phyloP scores from a whole-genome alignment of 139 green algal species.

The Chlorella sp. region DNA sequence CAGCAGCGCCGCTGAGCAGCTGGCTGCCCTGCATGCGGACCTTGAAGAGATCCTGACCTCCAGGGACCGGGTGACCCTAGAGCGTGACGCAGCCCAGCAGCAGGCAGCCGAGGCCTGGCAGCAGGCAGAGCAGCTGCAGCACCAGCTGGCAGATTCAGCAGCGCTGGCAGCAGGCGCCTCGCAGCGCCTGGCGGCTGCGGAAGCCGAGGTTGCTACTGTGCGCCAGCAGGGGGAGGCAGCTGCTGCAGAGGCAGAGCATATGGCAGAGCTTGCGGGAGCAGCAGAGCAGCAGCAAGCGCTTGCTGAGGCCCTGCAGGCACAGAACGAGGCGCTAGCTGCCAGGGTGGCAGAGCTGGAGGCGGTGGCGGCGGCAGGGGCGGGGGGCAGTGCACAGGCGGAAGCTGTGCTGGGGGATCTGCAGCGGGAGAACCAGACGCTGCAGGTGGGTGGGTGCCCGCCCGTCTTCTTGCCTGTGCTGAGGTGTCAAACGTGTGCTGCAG shows the following conservation, averaged over 20 bases:
- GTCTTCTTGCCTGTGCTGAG: too few relatives aligned
- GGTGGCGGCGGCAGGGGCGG: background rate
- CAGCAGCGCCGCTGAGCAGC: background rate
- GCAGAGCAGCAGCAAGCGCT: conserved; percentile 22
- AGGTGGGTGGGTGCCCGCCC: background rate
- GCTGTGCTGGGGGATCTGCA: conserved; percentile 17
- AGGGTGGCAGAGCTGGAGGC: conserved; percentile 21
- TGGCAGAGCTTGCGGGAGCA: background rate
- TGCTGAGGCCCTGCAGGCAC: conserved; percentile 30
- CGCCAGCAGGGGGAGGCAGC: background rate
- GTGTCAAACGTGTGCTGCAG: too few relatives aligned
- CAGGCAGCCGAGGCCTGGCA: background rate
- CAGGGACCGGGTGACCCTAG: background rate
- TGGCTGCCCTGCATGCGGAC: background rate
- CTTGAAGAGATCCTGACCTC: background rate
- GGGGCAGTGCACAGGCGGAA: background rate
- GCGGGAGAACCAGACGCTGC: conserved; percentile 32
- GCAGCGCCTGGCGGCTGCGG: background rate
- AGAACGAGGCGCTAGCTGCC: conserved; percentile 12
- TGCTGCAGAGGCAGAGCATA: background rate
- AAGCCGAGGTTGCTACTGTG: background rate
- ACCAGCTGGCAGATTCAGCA: background rate
- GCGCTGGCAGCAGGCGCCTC: background rate
- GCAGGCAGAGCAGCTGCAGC: conserved; percentile 2
- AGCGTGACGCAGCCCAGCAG: background rate